phyloP scores from a whole-genome alignment of 169 alveolate species.

The Eimeria maxima region DNA sequence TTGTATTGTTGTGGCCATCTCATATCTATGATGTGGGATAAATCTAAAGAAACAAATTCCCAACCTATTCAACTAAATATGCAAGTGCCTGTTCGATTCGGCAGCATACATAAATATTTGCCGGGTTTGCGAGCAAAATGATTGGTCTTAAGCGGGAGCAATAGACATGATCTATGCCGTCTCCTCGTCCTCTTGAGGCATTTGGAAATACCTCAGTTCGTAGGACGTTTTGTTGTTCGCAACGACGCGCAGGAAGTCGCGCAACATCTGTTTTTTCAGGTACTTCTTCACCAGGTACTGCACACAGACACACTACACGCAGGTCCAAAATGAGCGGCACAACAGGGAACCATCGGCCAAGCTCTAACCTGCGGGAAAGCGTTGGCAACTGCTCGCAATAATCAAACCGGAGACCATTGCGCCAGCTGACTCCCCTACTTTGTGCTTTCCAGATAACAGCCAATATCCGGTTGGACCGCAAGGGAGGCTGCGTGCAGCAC shows the following conservation, averaged over 20 bases:
- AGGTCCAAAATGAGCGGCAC: no score
- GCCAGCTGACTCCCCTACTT: not conserved
- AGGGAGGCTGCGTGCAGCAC: not conserved
- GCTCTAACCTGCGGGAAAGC: not conserved
- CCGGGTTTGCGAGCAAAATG: not conserved
- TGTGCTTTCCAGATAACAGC: not conserved
- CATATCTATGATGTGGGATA: not conserved
- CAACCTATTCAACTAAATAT: not conserved
- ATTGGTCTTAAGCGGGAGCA: not conserved
- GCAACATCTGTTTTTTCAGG: constrained; percentile 98
- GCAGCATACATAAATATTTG: constrained; percentile 1
- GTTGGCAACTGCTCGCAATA: not conserved
- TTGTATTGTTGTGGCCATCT: not conserved
- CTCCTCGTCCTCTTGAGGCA: constrained; percentile 87
- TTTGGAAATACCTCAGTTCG: constrained; percentile 88
- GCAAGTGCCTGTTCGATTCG: not conserved
- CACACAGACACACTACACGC: constrained; percentile 2
- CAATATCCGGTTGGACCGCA: not conserved
- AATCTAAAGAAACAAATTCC: not conserved
- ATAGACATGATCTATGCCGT: constrained; percentile 30
- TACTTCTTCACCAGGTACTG: constrained; percentile 99
- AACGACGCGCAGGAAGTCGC: constrained; percentile 98
- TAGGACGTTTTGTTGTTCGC: constrained; percentile 92
- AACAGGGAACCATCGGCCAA: not conserved
- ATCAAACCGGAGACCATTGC: not conserved